Base-by-base conservation (phyloP, 2,329 filamentous ascomycete genomes). In the Thermothelomyces thermophilus region DNA sequence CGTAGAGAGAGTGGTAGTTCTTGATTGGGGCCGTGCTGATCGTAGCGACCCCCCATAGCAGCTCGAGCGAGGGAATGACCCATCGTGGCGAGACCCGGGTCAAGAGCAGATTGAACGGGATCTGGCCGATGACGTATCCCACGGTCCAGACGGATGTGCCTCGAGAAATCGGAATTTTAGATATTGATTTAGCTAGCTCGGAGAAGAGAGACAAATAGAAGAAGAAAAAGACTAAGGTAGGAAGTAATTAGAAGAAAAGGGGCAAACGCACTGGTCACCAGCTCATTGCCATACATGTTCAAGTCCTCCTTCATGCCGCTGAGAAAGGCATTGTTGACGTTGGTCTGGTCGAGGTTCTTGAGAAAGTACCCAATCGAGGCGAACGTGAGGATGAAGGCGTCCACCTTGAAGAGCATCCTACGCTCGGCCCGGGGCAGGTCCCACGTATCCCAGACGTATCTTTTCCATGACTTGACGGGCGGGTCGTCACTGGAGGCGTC, bases 261-360 rank as follows among this genome's bases (percentile, higher is more conserved):
- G 24, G 24, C 24, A 26, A 5, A 22, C 41, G 5, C 22, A 43
- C 41, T 43, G 1, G 41, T 43, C 2, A 43, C 24, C 13, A 46
- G 36, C 26, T 46, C 24, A 13, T 46, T 33, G 16, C 36, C 26
- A 22, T 11, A 46, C 24, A 46, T 31, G 26, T 24, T 35, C 35
- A 46, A 14, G 16, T 46, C 44, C 44, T 46, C 44, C 24, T 46
- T 46, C 44, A 46, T 46, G 2, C 44, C 44, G 13, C 16, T 22
- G 2, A 46, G 16, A 17, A 46, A 46, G 24, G 44, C 44, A 16
- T 34, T 46, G 36, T 22, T 31, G 17, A 46, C 35, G 14, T 46
- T 46, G 9, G 28, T 40, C 35, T 46, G 44, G 17, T 40, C 36
- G 26, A 46, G 35, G 14, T 46, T n/a, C 44, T 46, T 46, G 34